Conservation (phyloP, 495 filamentous ascomycete genomes). For the Trypethelium eluteriae region DNA sequence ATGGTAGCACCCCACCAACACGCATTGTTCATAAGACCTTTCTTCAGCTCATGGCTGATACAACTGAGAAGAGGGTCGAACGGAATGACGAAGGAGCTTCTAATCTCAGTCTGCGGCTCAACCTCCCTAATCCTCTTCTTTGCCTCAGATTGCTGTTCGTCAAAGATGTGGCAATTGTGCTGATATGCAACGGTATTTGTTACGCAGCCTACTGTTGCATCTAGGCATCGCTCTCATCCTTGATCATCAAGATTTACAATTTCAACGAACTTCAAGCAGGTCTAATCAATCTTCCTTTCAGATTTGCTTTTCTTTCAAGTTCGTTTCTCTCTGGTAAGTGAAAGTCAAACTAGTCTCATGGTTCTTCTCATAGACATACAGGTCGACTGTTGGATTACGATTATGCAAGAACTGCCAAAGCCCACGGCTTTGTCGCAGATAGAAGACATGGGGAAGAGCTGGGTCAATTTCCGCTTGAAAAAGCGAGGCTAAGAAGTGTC, state of each 20-base stretch:
- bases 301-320: not conserved
- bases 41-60: not conserved
- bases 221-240: not conserved
- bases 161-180: conserved; percentile 30
- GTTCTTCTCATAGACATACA: conserved; percentile 5
- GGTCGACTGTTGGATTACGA: conserved; percentile 1
- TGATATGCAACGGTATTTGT: conserved; percentile 30
- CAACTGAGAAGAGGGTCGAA: not conserved
- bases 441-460: conserved; percentile 27
- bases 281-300: not conserved
- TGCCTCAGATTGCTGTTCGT: conserved; percentile 28
- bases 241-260: not conserved
- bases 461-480: conserved; percentile 28
- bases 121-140: conserved; percentile 28
- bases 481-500: conserved; percentile 26
- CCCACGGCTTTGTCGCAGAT: conserved; percentile 19
- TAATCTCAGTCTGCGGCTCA: not conserved
- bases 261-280: conserved; percentile 5
- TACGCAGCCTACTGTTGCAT: conserved; percentile 19
- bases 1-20: conserved; percentile 39
- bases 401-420: conserved; percentile 5
- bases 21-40: not conserved
- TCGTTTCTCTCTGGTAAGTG: not conserved
- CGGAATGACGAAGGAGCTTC: not conserved
- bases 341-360: not conserved